Percentiles rank a stretch among this genome's conserved stretches.
phyloP scores from a whole-genome alignment of 208 protist species.

The Phytomonas sp. region DNA sequence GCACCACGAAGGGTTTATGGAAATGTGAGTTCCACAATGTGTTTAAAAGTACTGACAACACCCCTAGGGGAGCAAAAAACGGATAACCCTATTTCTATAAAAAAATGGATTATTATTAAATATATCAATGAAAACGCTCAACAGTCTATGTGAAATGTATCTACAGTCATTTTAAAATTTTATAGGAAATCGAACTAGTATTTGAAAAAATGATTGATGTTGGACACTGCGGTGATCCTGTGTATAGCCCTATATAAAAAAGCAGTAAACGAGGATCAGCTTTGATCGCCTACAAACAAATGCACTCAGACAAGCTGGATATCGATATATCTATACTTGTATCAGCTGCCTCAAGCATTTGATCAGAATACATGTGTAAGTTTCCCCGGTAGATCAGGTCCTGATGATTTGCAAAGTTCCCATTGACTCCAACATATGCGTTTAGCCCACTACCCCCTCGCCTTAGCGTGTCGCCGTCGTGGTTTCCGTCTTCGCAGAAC shows the following conservation, averaged over 20 bases:
- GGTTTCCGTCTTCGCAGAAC: neutral
- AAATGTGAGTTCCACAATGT: neutral
- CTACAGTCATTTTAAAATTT: neutral
- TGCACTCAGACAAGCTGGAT: neutral
- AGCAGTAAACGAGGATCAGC: neutral
- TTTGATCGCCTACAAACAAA: neutral
- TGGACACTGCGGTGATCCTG: neutral
- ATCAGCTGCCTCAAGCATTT: neutral
- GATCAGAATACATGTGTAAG: neutral
- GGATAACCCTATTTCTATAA: conserved; percentile 4
- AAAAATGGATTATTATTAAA: conserved; percentile 3
- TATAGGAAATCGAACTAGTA: neutral
- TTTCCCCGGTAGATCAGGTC: neutral
- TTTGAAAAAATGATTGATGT: neutral
- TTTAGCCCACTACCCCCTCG: neutral
- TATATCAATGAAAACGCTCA: conserved; percentile 10
- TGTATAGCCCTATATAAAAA: neutral
- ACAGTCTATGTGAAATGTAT: neutral
- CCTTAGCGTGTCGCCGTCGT: neutral
- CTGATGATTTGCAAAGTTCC: neutral
- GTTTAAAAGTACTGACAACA: conserved; percentile 1
- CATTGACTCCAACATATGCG: neutral
- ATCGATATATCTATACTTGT: neutral
- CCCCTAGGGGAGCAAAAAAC: neutral
- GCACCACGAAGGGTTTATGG: neutral